Conservation (phyloP, 164 flowering plant species). For the Nymphaea thermarum region DNA sequence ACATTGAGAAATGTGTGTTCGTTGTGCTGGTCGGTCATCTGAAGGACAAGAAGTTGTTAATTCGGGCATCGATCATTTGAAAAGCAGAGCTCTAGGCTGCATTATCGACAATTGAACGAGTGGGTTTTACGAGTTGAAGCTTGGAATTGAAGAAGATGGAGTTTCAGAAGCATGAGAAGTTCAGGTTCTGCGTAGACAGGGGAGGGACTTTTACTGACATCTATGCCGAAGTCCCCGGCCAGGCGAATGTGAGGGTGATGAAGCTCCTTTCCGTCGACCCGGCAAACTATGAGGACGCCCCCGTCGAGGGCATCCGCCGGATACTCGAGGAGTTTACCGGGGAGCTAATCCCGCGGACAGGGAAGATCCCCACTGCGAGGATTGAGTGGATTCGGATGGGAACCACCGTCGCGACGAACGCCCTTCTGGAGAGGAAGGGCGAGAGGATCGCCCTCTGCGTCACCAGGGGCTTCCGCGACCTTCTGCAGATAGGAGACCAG, state of each 20-base stretch:
- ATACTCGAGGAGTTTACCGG: constrained; percentile 75
- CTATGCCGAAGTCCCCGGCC: constrained; percentile 86
- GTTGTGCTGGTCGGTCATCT: not conserved
- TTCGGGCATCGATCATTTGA: not conserved
- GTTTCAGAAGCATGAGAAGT: constrained; percentile 27
- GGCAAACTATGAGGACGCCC: constrained; percentile 91
- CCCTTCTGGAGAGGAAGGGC: constrained; percentile 87
- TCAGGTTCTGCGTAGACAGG: constrained; percentile 76
- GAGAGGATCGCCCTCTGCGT: constrained; percentile 94
- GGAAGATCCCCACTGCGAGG: constrained; percentile 76
- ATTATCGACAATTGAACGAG: not conserved
- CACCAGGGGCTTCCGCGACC: constrained; percentile 75
- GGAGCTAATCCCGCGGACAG: constrained; percentile 52
- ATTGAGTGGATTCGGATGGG: constrained; percentile 99
- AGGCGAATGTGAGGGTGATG: constrained; percentile 52
- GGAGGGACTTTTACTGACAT: constrained; percentile 99
- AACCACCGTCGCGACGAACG: constrained; percentile 97
- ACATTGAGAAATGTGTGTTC: no score
- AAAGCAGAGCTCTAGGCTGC: not conserved
- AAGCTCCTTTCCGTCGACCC: constrained; percentile 94
- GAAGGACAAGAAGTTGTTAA: not conserved
- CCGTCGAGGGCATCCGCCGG: constrained; percentile 89
- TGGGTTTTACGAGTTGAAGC: not conserved
- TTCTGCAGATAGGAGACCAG: constrained; percentile 92
- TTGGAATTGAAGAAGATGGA: constrained; percentile 24